Base-by-base conservation (phyloP, 1,284 basidiomycete species). In the Boletus sp. region DNA sequence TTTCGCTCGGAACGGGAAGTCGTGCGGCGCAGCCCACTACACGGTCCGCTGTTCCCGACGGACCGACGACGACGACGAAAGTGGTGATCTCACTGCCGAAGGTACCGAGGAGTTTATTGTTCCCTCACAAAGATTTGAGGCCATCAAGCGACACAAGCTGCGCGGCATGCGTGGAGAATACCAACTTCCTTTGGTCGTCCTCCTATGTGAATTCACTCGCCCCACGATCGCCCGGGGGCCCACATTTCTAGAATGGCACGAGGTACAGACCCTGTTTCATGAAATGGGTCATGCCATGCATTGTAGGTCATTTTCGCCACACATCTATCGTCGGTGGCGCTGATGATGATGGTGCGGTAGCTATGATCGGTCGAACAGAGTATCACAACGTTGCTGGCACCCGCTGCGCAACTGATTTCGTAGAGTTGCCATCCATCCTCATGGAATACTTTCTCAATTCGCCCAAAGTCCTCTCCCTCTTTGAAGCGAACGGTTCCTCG, bases 221-320 rank as follows among this genome's bases (percentile, higher is more conserved):
- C 89, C 92, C 15, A 80, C 81, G 0, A 63, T 82, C 15, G 77
- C 80, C n/a, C 75, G 78, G 36, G 88, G 86, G 2, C 82, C 92
- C 2, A 88, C 91, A 0, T 77, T 90, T 43, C 75, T 99, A 29
- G 88, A 89, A 58, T 99, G 96, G 96, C 89, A 92, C 67, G 95
- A 99, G 67, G 92, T 98, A 11, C 82, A 92, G 72, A 99, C 96
- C 2, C 78, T 99, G 22, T 98, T 97, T 76, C 96, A 99, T 69
- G 96, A 99, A 76, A 98, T 99, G 96, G 96, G 96, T 0, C 96
- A 99, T 74, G 96, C 97, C 2, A 94, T 99, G 83, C 96, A 99
- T 72, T 99, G 96, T 96, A 68, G 82, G 94, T 80, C 43, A 56
- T 42, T 44, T 59, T 59, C 43, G 31, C 52, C 37, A 18, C 39